phyloP scores from a whole-genome alignment of 106 monocot genomes.

The Iris macrosiphon region DNA sequence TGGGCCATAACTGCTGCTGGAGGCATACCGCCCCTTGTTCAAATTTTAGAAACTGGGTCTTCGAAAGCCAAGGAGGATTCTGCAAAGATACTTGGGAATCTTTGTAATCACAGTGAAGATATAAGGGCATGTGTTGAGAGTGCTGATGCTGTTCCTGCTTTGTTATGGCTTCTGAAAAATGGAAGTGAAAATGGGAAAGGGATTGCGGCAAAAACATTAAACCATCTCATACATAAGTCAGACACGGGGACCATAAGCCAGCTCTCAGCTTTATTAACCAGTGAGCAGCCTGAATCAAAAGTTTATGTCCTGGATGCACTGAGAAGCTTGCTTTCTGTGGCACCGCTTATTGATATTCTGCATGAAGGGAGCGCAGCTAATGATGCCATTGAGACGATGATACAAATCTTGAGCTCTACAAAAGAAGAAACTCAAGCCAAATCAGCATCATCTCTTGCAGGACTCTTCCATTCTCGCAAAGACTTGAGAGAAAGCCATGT shows the following conservation, averaged over 20 bases:
- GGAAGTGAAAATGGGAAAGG: constrained; percentile 93
- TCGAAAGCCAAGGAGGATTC: constrained; percentile 98
- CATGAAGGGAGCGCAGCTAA: constrained; percentile 96
- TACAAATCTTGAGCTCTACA: constrained; percentile 50
- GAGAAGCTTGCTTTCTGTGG: constrained; percentile 73
- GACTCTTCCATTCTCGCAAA: constrained; percentile 71
- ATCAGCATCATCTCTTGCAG: constrained; percentile 86
- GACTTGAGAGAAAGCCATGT: constrained; percentile 93
- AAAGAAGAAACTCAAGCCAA: constrained; percentile 94
- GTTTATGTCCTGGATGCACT: constrained; percentile 91
- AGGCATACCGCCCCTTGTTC: constrained; percentile 98
- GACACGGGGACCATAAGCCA: constrained; percentile 95
- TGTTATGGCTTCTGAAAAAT: constrained; percentile 96
- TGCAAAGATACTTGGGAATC: constrained; percentile 90
- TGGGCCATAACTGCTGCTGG: constrained; percentile 99
- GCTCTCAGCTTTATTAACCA: constrained; percentile 80
- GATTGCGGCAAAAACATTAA: constrained; percentile 89
- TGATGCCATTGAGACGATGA: constrained; percentile 97
- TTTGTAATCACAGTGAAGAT: constrained; percentile 98
- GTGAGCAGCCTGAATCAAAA: constrained; percentile 97
- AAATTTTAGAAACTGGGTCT: constrained; percentile 94
- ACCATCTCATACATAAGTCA: constrained; percentile 90
- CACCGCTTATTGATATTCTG: constrained; percentile 80
- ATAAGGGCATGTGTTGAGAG: constrained; percentile 96
- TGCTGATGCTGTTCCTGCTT: constrained; percentile 98